phyloP scores from a whole-genome alignment of 805 yeast species.

The Lipomyces japonicus region DNA sequence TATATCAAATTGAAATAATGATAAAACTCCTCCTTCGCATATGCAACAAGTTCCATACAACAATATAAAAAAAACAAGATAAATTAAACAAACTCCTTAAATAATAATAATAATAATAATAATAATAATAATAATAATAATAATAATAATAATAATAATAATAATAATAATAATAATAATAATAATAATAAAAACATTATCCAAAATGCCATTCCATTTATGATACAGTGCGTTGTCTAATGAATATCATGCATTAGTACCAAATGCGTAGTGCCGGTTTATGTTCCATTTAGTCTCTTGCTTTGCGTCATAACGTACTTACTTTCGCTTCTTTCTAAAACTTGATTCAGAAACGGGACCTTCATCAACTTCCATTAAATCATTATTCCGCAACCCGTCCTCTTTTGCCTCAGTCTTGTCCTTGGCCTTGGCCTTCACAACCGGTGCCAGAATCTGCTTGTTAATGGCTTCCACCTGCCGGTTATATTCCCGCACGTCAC shows the following conservation, averaged over 20 bases:
- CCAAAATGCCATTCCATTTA: too few relatives aligned
- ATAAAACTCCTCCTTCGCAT: too few relatives aligned
- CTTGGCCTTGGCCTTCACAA: not conserved
- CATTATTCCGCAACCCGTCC: slow-evolving; percentile 26
- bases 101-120: too few relatives aligned
- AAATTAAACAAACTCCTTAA: too few relatives aligned
- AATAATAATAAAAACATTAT: too few relatives aligned
- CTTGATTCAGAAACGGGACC: slow-evolving; percentile 22
- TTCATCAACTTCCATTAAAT: slow-evolving; percentile 33
- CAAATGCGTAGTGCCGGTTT: not conserved
- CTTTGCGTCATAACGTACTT: slow-evolving; percentile 3
- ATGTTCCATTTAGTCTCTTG: not conserved
- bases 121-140: too few relatives aligned
- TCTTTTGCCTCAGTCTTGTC: not conserved
- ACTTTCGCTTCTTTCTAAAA: slow-evolving; percentile 23
- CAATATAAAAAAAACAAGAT: too few relatives aligned
- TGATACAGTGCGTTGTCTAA: slow-evolving; percentile 7
- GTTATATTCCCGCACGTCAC: slow-evolving; percentile 21
- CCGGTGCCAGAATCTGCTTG: slow-evolving; percentile 7
- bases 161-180: too few relatives aligned
- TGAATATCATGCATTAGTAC: not conserved
- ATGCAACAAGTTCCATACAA: too few relatives aligned
- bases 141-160: too few relatives aligned
- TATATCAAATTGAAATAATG: too few relatives aligned
- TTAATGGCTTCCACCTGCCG: slow-evolving; percentile 16